Conservation (phyloP, 345 rosid species). For the Viola odorata region DNA sequence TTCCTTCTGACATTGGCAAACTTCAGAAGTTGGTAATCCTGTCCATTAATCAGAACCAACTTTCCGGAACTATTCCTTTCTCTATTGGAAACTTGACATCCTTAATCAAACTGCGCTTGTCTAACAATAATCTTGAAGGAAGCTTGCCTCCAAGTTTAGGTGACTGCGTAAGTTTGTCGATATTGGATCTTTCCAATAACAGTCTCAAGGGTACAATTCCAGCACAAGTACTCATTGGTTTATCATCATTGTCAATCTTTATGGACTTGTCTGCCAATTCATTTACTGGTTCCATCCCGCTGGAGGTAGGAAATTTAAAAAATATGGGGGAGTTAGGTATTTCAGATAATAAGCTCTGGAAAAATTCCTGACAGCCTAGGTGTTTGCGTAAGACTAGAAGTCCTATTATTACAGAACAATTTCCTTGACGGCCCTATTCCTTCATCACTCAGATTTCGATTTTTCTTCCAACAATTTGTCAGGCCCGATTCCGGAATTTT, state of each 20-base stretch:
- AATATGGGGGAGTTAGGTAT: background rate
- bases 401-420: background rate
- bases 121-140: slow-evolving; percentile 20
- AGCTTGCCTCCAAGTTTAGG: slow-evolving; percentile 29
- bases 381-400: background rate
- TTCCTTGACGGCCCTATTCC: background rate
- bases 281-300: background rate
- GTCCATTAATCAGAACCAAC: background rate
- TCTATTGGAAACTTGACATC: slow-evolving; percentile 20
- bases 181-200: background rate
- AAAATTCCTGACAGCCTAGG: background rate
- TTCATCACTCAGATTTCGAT: background rate
- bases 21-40: slow-evolving; percentile 12
- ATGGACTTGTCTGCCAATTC: background rate
- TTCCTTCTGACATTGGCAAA: slow-evolving; percentile 16
- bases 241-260: background rate
- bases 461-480: slow-evolving; percentile 4
- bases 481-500: background rate
- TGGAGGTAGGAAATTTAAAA: background rate
- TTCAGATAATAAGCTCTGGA: background rate
- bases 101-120: slow-evolving; percentile 10
- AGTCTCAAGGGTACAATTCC: slow-evolving; percentile 5
- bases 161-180: slow-evolving; percentile 7
- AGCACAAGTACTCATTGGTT: background rate
- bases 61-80: slow-evolving; percentile 23